Evolutionary conservation across 2,329 filamentous ascomycete genomes (phyloP), one percentile per base, ranked within the genome.

Genomic region (Diaporthe ampelina): DNA sequence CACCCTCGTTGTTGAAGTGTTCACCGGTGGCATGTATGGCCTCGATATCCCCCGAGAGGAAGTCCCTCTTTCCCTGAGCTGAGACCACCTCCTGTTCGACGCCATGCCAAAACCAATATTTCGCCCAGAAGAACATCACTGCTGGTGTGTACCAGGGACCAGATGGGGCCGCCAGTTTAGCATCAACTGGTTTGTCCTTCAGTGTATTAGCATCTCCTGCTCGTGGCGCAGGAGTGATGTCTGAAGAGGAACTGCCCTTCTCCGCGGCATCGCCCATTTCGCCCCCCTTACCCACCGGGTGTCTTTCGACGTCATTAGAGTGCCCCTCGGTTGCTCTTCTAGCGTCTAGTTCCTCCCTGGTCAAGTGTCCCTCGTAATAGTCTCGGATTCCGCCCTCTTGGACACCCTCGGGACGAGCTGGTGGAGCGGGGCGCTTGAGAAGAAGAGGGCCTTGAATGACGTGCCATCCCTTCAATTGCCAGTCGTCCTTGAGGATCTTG

Each of bases 401-500:
- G 70, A 82, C 83, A 73, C 85, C 83, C 8, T 82, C 84, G 0
- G 89, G 88, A 0, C 84, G 78, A 2, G 84, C 81, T 3, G 85
- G 84, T 0, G 83, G 81, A 0, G 89, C 79, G 2, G 81, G 82
- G 43, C 86, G 86, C 19, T 81, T 81, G 67, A 89, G 85, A 10
- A 91, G 85, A 0, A 91, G 80, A 35, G 88, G 89, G 0, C 90
- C 90, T 21, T 86, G 80, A 74, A 86, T 77, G 73, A 91, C 83
- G 75, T 91, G 85, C 80, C 85, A 91, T 81, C 85, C 81, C 76
- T 86, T 87, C 74, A 93, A 83, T 78, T 89, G 82, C 88, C 90
- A 88, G 82, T 93, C 90, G 76, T 92, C 86, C 81, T 87, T 82
- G 81, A 92, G 82, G 77, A 93, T 84, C 58, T 88, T 85, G 73